Base-by-base conservation (phyloP, 2,329 filamentous ascomycete species). In the Colletotrichum godetiae region DNA sequence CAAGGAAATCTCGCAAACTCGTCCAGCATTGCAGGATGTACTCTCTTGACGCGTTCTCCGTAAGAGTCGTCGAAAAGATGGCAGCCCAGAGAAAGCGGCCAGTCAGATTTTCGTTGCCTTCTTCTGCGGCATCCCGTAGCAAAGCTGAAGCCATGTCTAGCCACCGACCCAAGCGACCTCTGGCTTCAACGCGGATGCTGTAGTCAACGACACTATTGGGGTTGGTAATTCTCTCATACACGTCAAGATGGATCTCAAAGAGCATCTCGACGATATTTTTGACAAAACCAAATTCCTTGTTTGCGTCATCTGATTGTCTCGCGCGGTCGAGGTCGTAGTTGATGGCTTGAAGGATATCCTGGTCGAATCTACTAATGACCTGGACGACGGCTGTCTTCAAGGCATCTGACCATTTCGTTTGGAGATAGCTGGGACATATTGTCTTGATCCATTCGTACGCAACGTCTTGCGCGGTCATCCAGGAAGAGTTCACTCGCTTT, bases 191-290 rank as follows among this genome's bases (percentile, higher is more conserved):
- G 2, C 87, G 84, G 12, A 86, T 86, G 5, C 79, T 81, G 59
- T 84, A 84, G 62, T 89, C 87, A 24, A 88, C 88, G 8, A 85
- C 85, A 68, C 87, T 90, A 76, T 85, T 90, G 1, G 88, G 88
- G 69, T 89, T 89, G 11, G 86, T 90, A 68, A 89, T 88, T 57
- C 87, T 84, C 72, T 91, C 89, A 74, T 89, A 91, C 7, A 91
- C 86, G 74, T 92, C 90, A 11, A 92, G 83, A 71, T 91, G 88
- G 5, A 92, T 84, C 77, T 92, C 90, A 63, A 91, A 90, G 1
- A 91, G 79, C 85, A 91, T 91, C 65, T 91, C 86, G 2, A 88
- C 82, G 5, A 91, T 82, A 1, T 67, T 33, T n/a, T 69, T 67
- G 29, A 75, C 53, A 10, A 64, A 65, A 13, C 55, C 46, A 27